Percentiles rank a stretch among this genome's conserved stretches.
These are phyloP conservation scores for Epithemia pelagica DNA, from an alignment of 108 stramenopile genomes.

Conservation along the genomic window DNA sequence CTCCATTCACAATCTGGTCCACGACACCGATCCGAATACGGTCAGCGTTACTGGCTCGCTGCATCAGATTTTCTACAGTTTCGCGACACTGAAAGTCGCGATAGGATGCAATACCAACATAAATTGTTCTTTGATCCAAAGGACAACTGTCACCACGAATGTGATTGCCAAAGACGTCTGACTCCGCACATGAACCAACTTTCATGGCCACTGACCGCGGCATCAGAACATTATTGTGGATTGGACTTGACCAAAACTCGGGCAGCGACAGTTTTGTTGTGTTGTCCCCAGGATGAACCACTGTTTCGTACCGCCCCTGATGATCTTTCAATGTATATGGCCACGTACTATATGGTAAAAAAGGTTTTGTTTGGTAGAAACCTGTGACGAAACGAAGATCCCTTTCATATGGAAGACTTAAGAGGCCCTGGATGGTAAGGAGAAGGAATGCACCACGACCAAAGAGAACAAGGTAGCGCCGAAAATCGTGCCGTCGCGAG, in stretches of 20 bases:
- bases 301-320: background rate
- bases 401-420: too few species aligned
- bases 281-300: background rate
- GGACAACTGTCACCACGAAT: slow-evolving; percentile 68
- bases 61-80: slow-evolving; percentile 59
- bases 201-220: slow-evolving; percentile 59
- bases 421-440: too few species aligned
- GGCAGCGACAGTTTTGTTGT: slow-evolving; percentile 51
- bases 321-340: too few species aligned
- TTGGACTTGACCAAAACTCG: slow-evolving; percentile 52
- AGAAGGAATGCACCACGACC: too few species aligned
- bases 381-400: too few species aligned
- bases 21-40: slow-evolving; percentile 53
- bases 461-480: too few species aligned
- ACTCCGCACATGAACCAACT: slow-evolving; percentile 59
- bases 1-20: slow-evolving; percentile 76
- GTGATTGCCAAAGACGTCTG: slow-evolving; percentile 52
- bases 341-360: too few species aligned
- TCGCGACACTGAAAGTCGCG: slow-evolving; percentile 71
- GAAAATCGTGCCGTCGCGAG: too few species aligned
- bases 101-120: slow-evolving; percentile 75
- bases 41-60: slow-evolving; percentile 34
- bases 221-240: slow-evolving; percentile 62
- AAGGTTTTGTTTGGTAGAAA: too few species aligned
- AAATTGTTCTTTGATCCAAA: slow-evolving; percentile 56